Percentiles rank a stretch among this genome's conserved stretches.
Conservation (phyloP, 805 yeast genomes). For the Starmerella sp. region DNA sequence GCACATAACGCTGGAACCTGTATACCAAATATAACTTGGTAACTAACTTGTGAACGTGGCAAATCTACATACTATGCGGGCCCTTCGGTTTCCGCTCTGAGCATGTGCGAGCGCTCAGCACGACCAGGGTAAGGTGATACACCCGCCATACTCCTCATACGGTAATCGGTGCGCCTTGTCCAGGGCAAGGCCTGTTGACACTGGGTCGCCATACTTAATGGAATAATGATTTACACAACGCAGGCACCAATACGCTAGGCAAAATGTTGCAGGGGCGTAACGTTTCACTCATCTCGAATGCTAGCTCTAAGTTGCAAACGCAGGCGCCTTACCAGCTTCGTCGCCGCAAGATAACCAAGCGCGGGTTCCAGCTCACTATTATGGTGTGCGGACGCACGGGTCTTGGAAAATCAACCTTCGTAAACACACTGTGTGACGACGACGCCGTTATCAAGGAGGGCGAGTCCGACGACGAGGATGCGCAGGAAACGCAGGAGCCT, state of each 20-base stretch:
- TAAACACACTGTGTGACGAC: conserved; percentile 51
- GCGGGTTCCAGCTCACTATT: conserved; percentile 42
- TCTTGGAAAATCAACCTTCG: conserved; percentile 62
- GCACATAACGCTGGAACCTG: too few species aligned
- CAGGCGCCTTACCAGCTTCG: conserved; percentile 32
- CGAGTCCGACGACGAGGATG: neutral
- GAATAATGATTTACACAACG: too few species aligned
- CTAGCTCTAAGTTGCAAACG: neutral
- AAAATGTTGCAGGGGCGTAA: neutral
- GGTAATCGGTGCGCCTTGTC: neutral
- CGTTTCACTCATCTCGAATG: neutral
- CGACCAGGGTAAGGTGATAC: neutral
- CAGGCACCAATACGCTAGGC: neutral
- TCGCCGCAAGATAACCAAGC: conserved; percentile 49
- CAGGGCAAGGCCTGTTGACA: neutral
- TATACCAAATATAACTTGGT: too few species aligned
- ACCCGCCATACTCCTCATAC: neutral
- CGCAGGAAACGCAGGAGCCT: conserved; percentile 13
- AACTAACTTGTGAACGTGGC: too few species aligned
- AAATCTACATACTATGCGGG: too few species aligned
- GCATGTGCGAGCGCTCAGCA: neutral
- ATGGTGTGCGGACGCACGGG: conserved; percentile 69
- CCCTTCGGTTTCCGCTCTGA: too few species aligned
- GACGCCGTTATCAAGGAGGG: conserved; percentile 13
- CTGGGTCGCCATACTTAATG: too few species aligned